Evolutionary conservation across 768 basidiomycete species (phyloP), one percentile per base, ranked within the genome.

Genomic region (Suillus luteus): DNA sequence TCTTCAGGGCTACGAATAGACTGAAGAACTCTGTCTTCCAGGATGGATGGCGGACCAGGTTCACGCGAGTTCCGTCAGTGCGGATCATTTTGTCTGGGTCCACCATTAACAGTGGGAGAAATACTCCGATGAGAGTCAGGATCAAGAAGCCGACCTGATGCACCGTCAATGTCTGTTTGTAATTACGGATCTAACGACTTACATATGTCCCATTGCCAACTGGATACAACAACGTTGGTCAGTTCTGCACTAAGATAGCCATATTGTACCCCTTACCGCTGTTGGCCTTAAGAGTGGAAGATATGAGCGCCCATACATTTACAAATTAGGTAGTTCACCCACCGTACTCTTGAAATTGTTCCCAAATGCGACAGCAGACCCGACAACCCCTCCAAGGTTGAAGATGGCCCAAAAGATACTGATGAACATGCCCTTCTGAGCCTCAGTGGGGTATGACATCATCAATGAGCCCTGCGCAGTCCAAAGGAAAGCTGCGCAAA

Each of bases 131-230:
- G 48, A 85, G 71, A 15, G 89, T 92, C 38, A 95, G 82, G 64
- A 88, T 77, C 57, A 95, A 77, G 77, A 94, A 94, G 6, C 78
- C 88, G 66, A 91, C 87, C 90, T 92, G n/a, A 57, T 17, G n/a
- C 43, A 44, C 24, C 51, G 46, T 54, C 27, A 66, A 40, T 11
- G 19, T 62, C 33, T 64, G n/a, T n/a, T 33, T 17, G 43, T 33
- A 54, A 14, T 7, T 59, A 54, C 24, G 31, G 49, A 55, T 59
- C 41, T n/a, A 37, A 60, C 51, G 38, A 70, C 83, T 62, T 69
- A 90, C 91, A 70, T 93, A 93, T 60, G 91, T 93, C 37, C 85
- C 86, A 69, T 91, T 91, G n/a, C 81, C 78, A 48, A 92, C 91
- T 87, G 55, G 48, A 27, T 43, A 27, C 44, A 19, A 59, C 8